Evolutionary conservation across 1,139 yeast genomes (phyloP), one percentile per base, ranked within the genome.

Genomic region (Hansenula sp.): DNA sequence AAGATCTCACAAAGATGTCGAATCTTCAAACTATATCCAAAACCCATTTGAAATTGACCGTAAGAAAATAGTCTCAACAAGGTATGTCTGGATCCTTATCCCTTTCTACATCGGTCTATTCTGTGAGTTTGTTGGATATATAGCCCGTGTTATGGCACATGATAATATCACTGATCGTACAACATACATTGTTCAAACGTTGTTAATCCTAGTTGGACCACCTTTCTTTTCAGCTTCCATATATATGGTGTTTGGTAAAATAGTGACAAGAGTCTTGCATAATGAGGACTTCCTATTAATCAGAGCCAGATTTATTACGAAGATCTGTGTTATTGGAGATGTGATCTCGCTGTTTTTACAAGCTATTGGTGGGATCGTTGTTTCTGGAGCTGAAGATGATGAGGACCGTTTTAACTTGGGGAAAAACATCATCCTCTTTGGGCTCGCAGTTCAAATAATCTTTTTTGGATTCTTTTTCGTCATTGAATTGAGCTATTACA

Each of bases 301-400:
- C 6, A 22, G 20, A 10, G 9, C 34, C 3, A 32, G 22, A 21
- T 32, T 22, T 11, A 32, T 32, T 8, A 32, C 34, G 4, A 32
- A 21, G 12, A 21, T 32, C 6, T 32, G 34, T 22, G 34, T 32
- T 16, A 27, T 32, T 21, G 34, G 34, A 14, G 34, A 32, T 32
- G 11, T 32, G 2, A 7, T 32, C 10, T 32, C 27, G 14, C 22
- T 32, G 27, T 19, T 9, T 4, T 9, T 32, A 9, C 34, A 32
- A 14, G 27, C 20, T 14, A 11, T 22, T 22, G 34, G 34, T 21
- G 34, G 34, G 21, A 16, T 18, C 14, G 16, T 32, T 14, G 3
- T 32, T n/a, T 13, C 27, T 16, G 20, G 25, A 13, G 24, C 32
- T 13, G 14, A 30, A 7, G 32, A 32, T 22, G n/a, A 32, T 10